Evolutionary conservation across 345 rosid genomes (phyloP).

Genomic region (Boechera stricta): DNA sequence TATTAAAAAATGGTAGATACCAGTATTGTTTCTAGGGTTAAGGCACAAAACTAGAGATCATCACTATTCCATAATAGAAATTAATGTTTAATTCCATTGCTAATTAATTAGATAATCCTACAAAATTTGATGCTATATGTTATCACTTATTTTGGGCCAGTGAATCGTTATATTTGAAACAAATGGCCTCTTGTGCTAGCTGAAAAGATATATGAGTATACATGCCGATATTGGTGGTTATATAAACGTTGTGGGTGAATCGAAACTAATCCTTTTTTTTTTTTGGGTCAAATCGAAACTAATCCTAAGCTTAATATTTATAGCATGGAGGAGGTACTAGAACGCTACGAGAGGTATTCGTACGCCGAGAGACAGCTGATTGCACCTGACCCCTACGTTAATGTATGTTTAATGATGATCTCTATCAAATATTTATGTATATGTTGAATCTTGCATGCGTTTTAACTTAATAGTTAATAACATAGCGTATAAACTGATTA

Average conservation of each 20-base stretch:
- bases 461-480: background rate
- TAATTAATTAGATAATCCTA: background rate
- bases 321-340: slow-evolving; percentile 76
- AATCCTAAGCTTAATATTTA: slow-evolving; percentile 5
- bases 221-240: background rate
- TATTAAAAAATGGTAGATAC: background rate
- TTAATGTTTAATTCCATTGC: slow-evolving; percentile 8
- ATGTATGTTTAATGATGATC: slow-evolving; percentile 38
- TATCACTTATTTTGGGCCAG: background rate
- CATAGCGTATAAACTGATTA: background rate
- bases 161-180: background rate
- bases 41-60: slow-evolving; percentile 16
- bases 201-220: background rate
- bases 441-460: slow-evolving; percentile 11
- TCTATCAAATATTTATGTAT: background rate
- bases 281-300: background rate
- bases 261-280: background rate
- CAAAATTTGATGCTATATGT: background rate
- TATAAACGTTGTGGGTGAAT: background rate
- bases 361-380: slow-evolving; percentile 59
- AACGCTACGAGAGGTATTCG: slow-evolving; percentile 68
- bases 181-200: background rate
- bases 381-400: slow-evolving; percentile 45
- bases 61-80: background rate
- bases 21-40: background rate